Evolutionary conservation across 1,284 basidiomycete genomes (phyloP).

Genomic region (Irpex lacteus): DNA sequence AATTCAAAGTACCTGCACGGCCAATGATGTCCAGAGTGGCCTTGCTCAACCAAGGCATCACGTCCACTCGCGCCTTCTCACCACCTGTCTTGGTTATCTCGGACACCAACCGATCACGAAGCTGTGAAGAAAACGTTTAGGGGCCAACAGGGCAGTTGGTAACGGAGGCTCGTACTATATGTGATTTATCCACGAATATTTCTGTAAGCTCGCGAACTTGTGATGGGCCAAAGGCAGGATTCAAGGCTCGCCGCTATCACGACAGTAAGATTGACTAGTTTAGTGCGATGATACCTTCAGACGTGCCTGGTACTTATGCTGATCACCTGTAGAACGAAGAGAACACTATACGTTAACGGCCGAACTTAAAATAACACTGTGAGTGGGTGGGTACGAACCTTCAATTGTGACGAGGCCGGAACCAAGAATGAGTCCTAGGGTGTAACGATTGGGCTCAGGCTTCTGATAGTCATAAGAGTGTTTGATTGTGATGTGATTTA

Average conservation of each 20-base stretch:
- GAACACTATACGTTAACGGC: too few relatives aligned
- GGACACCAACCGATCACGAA: conserved; percentile 27
- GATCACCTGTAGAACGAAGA: conserved; percentile 23
- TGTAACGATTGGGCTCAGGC: too few relatives aligned
- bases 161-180: background rate
- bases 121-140: conserved; percentile 16
- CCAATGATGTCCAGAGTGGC: conserved; percentile 52
- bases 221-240: conserved; percentile 33
- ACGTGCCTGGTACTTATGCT: conserved; percentile 47
- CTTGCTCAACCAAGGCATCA: conserved; percentile 38
- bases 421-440: too few relatives aligned
- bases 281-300: background rate
- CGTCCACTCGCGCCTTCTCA: conserved; percentile 32
- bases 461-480: too few relatives aligned
- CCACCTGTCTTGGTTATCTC: conserved; percentile 11
- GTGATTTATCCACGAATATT: conserved; percentile 32
- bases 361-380: too few relatives aligned
- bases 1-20: conserved; percentile 33
- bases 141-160: too few relatives aligned
- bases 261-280: too few relatives aligned
- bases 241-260: conserved; percentile 30
- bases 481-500: background rate
- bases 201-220: conserved; percentile 32
- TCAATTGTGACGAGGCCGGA: too few relatives aligned
- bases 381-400: too few relatives aligned